Evolutionary conservation across 2,329 filamentous ascomycete genomes (phyloP), one percentile per base, ranked within the genome.

Genomic region (Byssothecium circinans): DNA sequence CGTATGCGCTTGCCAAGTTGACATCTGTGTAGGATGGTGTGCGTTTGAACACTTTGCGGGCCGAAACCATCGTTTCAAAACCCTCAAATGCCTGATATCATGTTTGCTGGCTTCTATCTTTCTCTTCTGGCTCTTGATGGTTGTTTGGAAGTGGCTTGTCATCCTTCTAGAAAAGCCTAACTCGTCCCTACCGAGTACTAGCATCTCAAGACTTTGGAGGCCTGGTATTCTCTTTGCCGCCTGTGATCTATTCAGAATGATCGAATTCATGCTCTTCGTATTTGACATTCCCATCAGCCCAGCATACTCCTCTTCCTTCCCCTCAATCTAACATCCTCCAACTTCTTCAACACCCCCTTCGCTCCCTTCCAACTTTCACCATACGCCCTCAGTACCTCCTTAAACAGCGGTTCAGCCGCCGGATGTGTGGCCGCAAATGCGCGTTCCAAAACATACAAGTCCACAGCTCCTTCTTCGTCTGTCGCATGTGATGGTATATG

Each of bases 281-380:
- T 12, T 32, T n/a, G 6, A n/a, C 29, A 32, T 32, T 4, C 29
- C 29, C 29, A 32, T 55, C 53, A 97, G 22, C 94, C 94, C 58
- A 99, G 70, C 94, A 99, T 99, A 70, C 91, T 97, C 72, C 90
- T 87, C 82, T 99, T 99, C 68, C 94, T 81, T 3, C 94, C 94
- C 69, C 94, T 85, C 85, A 96, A 84, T 67, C 94, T 83, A 38
- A 99, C 94, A 56, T 96, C 92, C 68, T 96, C 91, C 52, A 99
- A 73, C 69, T 86, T 88, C 75, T 83, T 89, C 67, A 99, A 72
- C 18, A 91, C 89, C 17, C 82, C 76, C 47, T 76, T 81, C 0
- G 88, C 87, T 14, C 88, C 88, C 74, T 89, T 91, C 65, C 88
- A 92, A 27, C 81, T 83, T 56, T 81, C 79, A 42, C 75, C 80